These are phyloP conservation scores for Populus simonii DNA, from an alignment of 345 rosid genomes.

Conservation along the genomic window DNA sequence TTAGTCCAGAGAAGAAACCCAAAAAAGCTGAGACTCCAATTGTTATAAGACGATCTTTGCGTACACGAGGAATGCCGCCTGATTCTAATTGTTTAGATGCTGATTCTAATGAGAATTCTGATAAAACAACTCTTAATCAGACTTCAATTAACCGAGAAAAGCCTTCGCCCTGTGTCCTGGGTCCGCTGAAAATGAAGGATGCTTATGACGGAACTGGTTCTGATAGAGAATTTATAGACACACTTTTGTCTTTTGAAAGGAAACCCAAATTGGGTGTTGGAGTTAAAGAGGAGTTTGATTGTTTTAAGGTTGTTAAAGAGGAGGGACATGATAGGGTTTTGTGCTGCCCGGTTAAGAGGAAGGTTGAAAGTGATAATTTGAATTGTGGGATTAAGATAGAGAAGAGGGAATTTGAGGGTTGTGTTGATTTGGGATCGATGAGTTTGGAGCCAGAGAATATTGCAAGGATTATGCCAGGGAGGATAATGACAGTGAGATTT, in stretches of 20 bases:
- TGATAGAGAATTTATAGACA: slow-evolving; percentile 26
- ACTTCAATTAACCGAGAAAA: slow-evolving; percentile 11
- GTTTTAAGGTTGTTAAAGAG: neutral
- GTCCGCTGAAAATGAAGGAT: slow-evolving; percentile 48
- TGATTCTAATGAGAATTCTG: slow-evolving; percentile 17
- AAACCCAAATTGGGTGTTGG: slow-evolving; percentile 14
- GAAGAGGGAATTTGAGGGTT: slow-evolving; percentile 27
- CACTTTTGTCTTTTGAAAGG: slow-evolving; percentile 28
- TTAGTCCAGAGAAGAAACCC: slow-evolving; percentile 40
- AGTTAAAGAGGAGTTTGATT: neutral
- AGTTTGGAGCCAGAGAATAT: slow-evolving; percentile 52
- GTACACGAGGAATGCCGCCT: slow-evolving; percentile 65
- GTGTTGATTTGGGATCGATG: slow-evolving; percentile 42
- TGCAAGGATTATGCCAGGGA: slow-evolving; percentile 61
- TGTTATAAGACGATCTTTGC: slow-evolving; percentile 60
- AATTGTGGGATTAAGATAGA: slow-evolving; percentile 24
- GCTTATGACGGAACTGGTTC: slow-evolving; percentile 43
- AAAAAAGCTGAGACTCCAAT: slow-evolving; percentile 43
- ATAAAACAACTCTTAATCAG: neutral
- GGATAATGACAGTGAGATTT: slow-evolving; percentile 52
- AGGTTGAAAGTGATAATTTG: slow-evolving; percentile 13
- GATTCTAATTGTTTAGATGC: slow-evolving; percentile 44
- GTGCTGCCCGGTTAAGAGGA: slow-evolving; percentile 2
- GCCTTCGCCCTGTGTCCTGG: slow-evolving; percentile 24
- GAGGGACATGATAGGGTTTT: neutral